Evolutionary conservation across 164 flowering plant genomes (phyloP), one percentile per base, ranked within the genome.

Genomic region (Euptelea pleiosperma): DNA sequence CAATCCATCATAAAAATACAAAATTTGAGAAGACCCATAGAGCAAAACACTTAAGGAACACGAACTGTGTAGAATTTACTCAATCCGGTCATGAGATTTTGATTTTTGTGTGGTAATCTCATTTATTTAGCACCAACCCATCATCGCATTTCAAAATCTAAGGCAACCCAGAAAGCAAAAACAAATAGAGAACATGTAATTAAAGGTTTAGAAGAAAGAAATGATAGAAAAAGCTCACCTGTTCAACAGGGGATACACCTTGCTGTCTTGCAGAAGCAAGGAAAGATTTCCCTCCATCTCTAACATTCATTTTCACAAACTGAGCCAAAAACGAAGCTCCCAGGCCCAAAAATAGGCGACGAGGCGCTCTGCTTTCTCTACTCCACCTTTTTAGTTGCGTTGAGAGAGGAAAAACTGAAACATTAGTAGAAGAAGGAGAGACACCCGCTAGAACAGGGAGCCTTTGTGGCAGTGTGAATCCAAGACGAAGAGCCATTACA

Each of bases 181-280:
- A 25, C 46, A 22, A 2, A 25, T 54, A 30, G 6, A 37, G 25
- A 55, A 11, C 21, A 40, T n/a, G 16, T 22, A 18, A 30, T 44
- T 28, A 12, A 15, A 19, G 2, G 19, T 12, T 30, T 1, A 7
- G 6, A 21, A 1, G 4, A 15, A 10, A 26, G 14, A 28, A 26
- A 9, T 4, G 7, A 8, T 55, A 19, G 1, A 14, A 8, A 43
- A 59, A 53, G 1, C 8, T 39, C 12, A 89, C 97, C 92, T 83
- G 61, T 28, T 85, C 90, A 54, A 85, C 65, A 2, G 77, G 54
- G 28, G 75, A 63, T 26, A 21, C 67, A 50, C 79, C 55, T 63
- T 65, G 74, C 30, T 56, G 72, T 51, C 83, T 77, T 0, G 96
- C 93, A 61, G 81, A 83, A 14, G 94, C 92, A 6, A 79, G 6